A percentile compares a stretch with the other conserved stretches of the same genome.
Evolutionary conservation across 2,329 filamentous ascomycete species (phyloP).

Genomic region (Fusarium staphyleae): DNA sequence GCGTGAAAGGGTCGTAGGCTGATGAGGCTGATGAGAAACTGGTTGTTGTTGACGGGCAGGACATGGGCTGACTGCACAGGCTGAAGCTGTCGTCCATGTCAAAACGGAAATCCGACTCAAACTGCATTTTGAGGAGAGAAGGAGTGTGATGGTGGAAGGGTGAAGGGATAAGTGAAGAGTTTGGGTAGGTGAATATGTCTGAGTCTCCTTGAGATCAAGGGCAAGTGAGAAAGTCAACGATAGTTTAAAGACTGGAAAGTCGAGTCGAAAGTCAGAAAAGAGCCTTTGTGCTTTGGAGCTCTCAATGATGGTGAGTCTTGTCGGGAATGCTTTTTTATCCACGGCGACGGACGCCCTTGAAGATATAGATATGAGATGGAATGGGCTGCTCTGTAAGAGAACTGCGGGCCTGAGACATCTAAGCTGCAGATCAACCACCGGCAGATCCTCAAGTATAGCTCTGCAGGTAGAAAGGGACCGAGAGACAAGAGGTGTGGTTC

Average conservation of each 20-base stretch:
- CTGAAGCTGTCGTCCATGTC: slow-evolving; percentile 52
- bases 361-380: slow-evolving; percentile 52
- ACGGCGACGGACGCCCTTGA: slow-evolving; percentile 48
- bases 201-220: slow-evolving; percentile 27
- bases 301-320: slow-evolving; percentile 38
- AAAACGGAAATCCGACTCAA: slow-evolving; percentile 50
- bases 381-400: slow-evolving; percentile 46
- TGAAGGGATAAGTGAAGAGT: slow-evolving; percentile 5
- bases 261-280: slow-evolving; percentile 26
- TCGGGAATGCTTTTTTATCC: slow-evolving; percentile 47
- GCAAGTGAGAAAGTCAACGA: slow-evolving; percentile 22
- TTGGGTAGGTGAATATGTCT: slow-evolving; percentile 21
- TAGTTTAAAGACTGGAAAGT: slow-evolving; percentile 26
- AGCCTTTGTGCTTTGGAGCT: slow-evolving; percentile 12
- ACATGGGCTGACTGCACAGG: slow-evolving; percentile 48
- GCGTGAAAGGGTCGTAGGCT: slow-evolving; percentile 54
- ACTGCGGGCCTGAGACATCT: slow-evolving; percentile 47
- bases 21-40: slow-evolving; percentile 53
- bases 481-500: slow-evolving; percentile 46
- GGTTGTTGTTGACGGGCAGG: slow-evolving; percentile 46
- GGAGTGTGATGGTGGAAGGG: slow-evolving; percentile 13
- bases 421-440: slow-evolving; percentile 46
- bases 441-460: slow-evolving; percentile 43
- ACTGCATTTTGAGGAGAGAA: slow-evolving; percentile 46
- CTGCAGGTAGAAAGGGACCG: slow-evolving; percentile 43